Conservation (phyloP, 2,329 filamentous ascomycete genomes). For the Cercospora sojina region DNA sequence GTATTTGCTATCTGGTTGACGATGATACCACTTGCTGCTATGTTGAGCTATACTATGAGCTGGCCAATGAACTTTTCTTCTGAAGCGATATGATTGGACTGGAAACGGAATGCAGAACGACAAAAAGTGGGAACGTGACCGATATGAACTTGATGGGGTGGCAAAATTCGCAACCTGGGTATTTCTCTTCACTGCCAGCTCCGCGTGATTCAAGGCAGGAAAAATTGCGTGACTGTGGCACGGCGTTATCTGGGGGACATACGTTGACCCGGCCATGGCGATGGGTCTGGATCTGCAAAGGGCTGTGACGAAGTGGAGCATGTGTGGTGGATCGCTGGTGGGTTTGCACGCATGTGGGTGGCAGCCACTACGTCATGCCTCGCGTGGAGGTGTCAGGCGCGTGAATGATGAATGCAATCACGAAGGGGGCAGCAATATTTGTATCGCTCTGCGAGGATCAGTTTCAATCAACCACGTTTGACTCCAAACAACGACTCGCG, state of each 20-base stretch:
- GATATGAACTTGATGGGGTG: neutral
- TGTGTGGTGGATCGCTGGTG: conserved; percentile 3
- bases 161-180: neutral
- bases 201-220: neutral
- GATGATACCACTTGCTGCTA: conserved; percentile 4
- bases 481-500: neutral
- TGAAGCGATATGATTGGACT: neutral
- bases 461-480: neutral
- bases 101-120: neutral
- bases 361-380: neutral
- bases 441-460: neutral
- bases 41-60: neutral
- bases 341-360: neutral
- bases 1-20: neutral
- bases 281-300: neutral
- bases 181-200: neutral
- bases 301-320: conserved; percentile 4
- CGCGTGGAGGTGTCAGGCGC: neutral
- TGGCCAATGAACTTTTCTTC: neutral
- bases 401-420: neutral
- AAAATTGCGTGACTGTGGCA: neutral
- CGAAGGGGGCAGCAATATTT: neutral
- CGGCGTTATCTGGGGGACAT: neutral
- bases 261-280: neutral
- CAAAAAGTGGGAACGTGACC: neutral